phyloP scores from a whole-genome alignment of 495 filamentous ascomycete genomes.

The Hypoxylon lienhwacheense region DNA sequence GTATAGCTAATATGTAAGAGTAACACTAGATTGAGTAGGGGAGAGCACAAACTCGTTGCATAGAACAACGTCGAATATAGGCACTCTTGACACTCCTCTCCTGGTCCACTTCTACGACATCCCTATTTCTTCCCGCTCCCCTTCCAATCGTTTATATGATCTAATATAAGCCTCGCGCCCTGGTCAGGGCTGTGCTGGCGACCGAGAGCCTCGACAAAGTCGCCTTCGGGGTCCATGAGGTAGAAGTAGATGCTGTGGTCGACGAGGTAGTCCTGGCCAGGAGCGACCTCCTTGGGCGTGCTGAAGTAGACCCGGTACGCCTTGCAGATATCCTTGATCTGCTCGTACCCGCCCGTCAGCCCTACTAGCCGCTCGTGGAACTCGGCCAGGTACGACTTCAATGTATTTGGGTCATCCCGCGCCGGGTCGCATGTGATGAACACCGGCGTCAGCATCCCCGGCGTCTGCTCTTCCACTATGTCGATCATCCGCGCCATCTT shows the following conservation, averaged over 20 bases:
- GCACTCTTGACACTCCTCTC: no score
- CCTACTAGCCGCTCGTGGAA: constrained; percentile 90
- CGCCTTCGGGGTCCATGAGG: constrained; percentile 96
- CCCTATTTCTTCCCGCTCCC: constrained; percentile 32
- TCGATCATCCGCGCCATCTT: constrained; percentile 97
- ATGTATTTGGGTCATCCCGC: constrained; percentile 80
- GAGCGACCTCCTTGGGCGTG: constrained; percentile 82
- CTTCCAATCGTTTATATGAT: constrained; percentile 91
- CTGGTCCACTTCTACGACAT: not conserved
- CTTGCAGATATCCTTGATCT: constrained; percentile 90
- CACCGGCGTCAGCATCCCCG: constrained; percentile 59
- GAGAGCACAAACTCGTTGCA: no score
- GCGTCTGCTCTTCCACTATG: constrained; percentile 60
- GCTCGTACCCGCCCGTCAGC: constrained; percentile 88
- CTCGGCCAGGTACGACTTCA: constrained; percentile 83
- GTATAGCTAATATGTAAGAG: no score
- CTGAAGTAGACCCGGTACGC: constrained; percentile 96
- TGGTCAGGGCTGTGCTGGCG: constrained; percentile 88
- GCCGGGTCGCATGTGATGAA: constrained; percentile 96
- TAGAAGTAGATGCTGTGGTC: constrained; percentile 99
- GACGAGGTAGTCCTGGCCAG: constrained; percentile 94
- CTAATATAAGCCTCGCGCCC: constrained; percentile 78
- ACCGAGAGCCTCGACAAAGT: constrained; percentile 96
- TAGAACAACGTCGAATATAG: no score
- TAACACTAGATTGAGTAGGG: no score